Evolutionary conservation across 2,329 filamentous ascomycete species (phyloP).

Genomic region (Penicillium vulpinum): DNA sequence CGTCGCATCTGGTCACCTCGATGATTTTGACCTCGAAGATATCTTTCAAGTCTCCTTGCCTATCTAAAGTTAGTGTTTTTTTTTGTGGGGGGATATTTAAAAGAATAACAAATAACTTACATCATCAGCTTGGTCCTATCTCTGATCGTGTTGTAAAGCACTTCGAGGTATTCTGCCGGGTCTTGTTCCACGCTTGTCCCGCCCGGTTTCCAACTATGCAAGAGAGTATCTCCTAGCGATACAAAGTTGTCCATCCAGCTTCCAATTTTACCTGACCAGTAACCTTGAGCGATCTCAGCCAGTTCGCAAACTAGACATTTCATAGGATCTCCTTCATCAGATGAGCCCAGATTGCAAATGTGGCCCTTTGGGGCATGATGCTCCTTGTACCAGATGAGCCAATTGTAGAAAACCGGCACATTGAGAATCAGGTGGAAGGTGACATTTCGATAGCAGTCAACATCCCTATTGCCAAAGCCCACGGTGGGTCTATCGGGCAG

Average conservation of each 20-base stretch:
- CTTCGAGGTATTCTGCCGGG: slow-evolving; percentile 4
- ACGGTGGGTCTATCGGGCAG: neutral
- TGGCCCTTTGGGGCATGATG: slow-evolving; percentile 4
- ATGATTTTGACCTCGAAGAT: neutral
- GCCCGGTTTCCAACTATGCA: neutral
- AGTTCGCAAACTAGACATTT: slow-evolving; percentile 18
- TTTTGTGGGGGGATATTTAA: neutral
- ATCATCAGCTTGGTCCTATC: neutral
- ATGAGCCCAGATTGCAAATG: neutral
- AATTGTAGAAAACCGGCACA: slow-evolving; percentile 27
- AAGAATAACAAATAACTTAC: slow-evolving; percentile 2
- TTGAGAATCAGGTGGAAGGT: slow-evolving; percentile 28
- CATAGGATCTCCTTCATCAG: neutral
- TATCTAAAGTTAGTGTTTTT: neutral
- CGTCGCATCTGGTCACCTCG: neutral
- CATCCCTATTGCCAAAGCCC: slow-evolving; percentile 3
- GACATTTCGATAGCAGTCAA: slow-evolving; percentile 32
- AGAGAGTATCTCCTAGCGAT: neutral
- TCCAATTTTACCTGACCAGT: slow-evolving; percentile 16
- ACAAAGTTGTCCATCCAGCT: neutral
- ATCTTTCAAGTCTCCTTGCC: slow-evolving; percentile 2
- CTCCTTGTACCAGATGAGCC: slow-evolving; percentile 10
- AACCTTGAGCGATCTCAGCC: slow-evolving; percentile 10
- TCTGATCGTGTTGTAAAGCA: neutral
- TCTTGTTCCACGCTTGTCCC: slow-evolving; percentile 9